These are phyloP conservation scores for Pleurotus pulmonarius DNA, from an alignment of 768 basidiomycete genomes.

Conservation along the genomic window DNA sequence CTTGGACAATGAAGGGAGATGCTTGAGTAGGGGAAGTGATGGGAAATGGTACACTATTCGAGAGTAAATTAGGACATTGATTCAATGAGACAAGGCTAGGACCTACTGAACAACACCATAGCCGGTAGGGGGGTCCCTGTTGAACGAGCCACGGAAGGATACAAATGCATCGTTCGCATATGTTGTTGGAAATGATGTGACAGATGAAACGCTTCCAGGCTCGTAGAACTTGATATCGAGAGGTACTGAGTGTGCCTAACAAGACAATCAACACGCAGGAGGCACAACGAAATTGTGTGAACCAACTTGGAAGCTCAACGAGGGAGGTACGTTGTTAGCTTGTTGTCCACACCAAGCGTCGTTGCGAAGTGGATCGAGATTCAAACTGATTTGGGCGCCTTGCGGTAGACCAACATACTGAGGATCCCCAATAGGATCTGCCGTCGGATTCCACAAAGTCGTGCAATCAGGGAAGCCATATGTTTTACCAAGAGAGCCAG, in stretches of 20 bases:
- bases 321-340: slow-evolving; percentile 33
- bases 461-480: slow-evolving; percentile 44
- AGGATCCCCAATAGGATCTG: slow-evolving; percentile 36
- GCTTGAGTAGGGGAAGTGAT: slow-evolving; percentile 12
- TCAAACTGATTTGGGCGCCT: slow-evolving; percentile 37
- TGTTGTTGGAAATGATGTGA: slow-evolving; percentile 21
- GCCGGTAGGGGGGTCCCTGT: slow-evolving; percentile 38
- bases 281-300: not conserved
- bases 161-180: slow-evolving; percentile 34
- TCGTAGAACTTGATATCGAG: slow-evolving; percentile 42
- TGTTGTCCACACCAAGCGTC: slow-evolving; percentile 31
- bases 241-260: slow-evolving; percentile 44
- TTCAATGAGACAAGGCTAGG: not conserved
- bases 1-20: slow-evolving; percentile 34
- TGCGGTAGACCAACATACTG: slow-evolving; percentile 25
- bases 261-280: not conserved
- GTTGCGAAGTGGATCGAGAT: slow-evolving; percentile 24
- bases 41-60: slow-evolving; percentile 23
- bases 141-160: slow-evolving; percentile 42
- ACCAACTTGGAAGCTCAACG: slow-evolving; percentile 34
- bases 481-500: slow-evolving; percentile 13
- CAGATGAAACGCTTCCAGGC: not conserved
- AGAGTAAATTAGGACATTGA: not conserved
- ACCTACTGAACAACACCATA: slow-evolving; percentile 41
- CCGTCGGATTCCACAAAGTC: slow-evolving; percentile 37